Evolutionary conservation across 2,329 filamentous ascomycete genomes (phyloP).

Genomic region (Penicillium decumbens): DNA sequence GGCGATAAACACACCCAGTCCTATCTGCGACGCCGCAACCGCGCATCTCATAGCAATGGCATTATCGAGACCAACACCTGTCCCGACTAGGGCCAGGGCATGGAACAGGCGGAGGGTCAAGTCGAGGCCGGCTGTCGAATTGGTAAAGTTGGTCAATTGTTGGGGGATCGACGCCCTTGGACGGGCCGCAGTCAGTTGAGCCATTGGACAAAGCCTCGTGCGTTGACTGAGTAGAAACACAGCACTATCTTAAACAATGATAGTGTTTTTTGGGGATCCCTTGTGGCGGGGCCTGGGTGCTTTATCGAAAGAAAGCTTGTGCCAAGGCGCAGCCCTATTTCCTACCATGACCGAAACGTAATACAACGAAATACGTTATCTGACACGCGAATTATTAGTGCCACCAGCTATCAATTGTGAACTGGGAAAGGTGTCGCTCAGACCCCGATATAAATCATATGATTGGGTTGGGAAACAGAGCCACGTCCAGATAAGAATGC

Average conservation of each 20-base stretch:
- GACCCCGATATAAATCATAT: too few species aligned
- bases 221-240: not conserved
- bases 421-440: too few species aligned
- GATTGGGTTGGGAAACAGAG: too few species aligned
- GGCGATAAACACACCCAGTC: constrained; percentile 32
- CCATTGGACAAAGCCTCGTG: constrained; percentile 2
- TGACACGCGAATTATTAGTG: not conserved
- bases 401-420: too few species aligned
- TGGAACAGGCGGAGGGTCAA: constrained; percentile 20
- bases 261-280: too few species aligned
- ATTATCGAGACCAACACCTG: constrained; percentile 13
- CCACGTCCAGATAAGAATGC: not conserved
- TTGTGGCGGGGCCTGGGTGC: too few species aligned
- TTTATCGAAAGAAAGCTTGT: too few species aligned
- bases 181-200: not conserved
- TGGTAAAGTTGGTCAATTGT: constrained; percentile 22
- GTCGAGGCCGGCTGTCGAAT: constrained; percentile 17
- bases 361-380: constrained; percentile 3
- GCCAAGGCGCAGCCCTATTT: not conserved
- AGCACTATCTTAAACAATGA: too few species aligned
- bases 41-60: constrained; percentile 31
- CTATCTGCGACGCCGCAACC: constrained; percentile 36
- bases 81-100: constrained; percentile 12
- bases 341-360: not conserved
- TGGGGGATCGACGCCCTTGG: constrained; percentile 10